Conservation (phyloP, 768 basidiomycete genomes). For the Crassisporium funariophilum region DNA sequence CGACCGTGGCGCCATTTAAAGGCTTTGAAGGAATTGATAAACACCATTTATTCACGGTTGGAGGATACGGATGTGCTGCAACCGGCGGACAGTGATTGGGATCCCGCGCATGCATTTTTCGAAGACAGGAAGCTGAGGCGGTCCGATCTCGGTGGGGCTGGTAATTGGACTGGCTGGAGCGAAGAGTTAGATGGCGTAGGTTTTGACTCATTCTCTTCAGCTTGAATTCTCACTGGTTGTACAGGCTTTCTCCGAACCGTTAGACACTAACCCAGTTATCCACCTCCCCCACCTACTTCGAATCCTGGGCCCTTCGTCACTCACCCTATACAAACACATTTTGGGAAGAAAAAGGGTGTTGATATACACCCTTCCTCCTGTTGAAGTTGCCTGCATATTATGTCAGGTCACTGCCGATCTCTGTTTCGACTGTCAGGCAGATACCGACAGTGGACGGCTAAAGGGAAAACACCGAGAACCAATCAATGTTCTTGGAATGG, state of each 20-base stretch:
- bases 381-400: slow-evolving; percentile 77
- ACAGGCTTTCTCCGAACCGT: slow-evolving; percentile 29
- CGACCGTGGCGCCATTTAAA: slow-evolving; percentile 77
- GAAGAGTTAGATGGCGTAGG: slow-evolving; percentile 62
- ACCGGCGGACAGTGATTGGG: slow-evolving; percentile 61
- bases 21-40: slow-evolving; percentile 62
- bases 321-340: slow-evolving; percentile 81
- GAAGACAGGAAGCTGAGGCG: slow-evolving; percentile 57
- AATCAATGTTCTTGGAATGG: slow-evolving; percentile 75
- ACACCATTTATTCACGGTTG: slow-evolving; percentile 51
- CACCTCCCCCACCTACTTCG: slow-evolving; percentile 77
- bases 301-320: slow-evolving; percentile 74
- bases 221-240: slow-evolving; percentile 1
- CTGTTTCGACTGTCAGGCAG: slow-evolving; percentile 46
- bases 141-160: slow-evolving; percentile 55
- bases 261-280: slow-evolving; percentile 53
- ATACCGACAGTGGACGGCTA: slow-evolving; percentile 20
- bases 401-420: slow-evolving; percentile 67
- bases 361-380: slow-evolving; percentile 78
- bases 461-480: slow-evolving; percentile 45
- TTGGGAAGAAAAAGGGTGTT: slow-evolving; percentile 75
- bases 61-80: slow-evolving; percentile 50
- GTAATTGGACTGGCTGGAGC: slow-evolving; percentile 70
- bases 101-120: slow-evolving; percentile 63
- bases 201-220: slow-evolving; percentile 4